Evolutionary conservation across 306 rosid genomes (phyloP).

Genomic region (Pterocarpus macrocarpus): DNA sequence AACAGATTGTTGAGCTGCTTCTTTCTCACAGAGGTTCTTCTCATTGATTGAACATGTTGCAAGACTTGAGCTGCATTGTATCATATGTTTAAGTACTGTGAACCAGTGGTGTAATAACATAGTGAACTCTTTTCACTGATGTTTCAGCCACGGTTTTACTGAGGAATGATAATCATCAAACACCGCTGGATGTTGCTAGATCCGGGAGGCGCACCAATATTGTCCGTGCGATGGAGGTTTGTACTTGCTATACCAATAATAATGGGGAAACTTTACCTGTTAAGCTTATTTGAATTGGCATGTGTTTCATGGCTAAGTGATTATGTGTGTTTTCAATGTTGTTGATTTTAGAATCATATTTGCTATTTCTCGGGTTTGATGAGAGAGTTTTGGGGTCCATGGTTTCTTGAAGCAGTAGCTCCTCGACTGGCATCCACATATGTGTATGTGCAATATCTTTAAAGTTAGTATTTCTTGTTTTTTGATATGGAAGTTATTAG

Average conservation of each 20-base stretch:
- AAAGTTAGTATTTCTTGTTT: background rate
- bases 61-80: background rate
- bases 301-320: background rate
- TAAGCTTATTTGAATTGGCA: background rate
- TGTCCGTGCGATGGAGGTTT: conserved; percentile 4
- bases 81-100: background rate
- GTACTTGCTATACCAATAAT: background rate
- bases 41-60: conserved; percentile 5
- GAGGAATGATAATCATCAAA: conserved; percentile 7
- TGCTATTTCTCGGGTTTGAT: conserved; percentile 19
- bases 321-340: background rate
- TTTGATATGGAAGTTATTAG: background rate
- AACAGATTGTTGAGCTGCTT: background rate
- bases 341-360: conserved; percentile 19
- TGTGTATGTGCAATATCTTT: background rate
- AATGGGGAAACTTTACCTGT: background rate
- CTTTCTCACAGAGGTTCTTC: conserved; percentile 8
- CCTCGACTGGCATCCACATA: background rate
- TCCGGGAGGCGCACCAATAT: background rate
- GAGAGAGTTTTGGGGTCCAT: conserved; percentile 4
- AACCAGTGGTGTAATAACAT: background rate
- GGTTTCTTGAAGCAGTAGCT: conserved; percentile 1
- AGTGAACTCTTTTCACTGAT: background rate
- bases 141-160: background rate
- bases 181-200: conserved; percentile 2